Conservation (phyloP, 2,329 filamentous ascomycete genomes). For the Domatiomyces catenatus region DNA sequence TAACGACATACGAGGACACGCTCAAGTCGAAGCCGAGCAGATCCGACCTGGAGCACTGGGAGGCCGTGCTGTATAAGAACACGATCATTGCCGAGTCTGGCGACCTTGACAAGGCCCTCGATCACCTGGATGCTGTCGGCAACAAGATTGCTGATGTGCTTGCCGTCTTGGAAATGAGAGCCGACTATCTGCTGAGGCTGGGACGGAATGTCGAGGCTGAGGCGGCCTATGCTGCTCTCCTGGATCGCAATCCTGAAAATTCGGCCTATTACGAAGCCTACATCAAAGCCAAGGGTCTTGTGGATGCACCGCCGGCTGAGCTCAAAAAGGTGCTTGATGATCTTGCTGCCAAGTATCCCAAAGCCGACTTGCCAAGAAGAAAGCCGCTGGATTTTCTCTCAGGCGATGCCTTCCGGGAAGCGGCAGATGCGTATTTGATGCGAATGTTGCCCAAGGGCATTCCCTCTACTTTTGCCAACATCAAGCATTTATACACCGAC, state of each 20-base stretch:
- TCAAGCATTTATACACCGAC: constrained; percentile 82
- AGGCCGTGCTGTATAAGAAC: constrained; percentile 92
- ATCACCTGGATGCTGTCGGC: constrained; percentile 64
- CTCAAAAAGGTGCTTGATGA: constrained; percentile 64
- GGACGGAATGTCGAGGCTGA: constrained; percentile 64
- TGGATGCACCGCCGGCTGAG: constrained; percentile 44
- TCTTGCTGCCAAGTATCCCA: constrained; percentile 65
- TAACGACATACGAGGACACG: constrained; percentile 86
- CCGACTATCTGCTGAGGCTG: constrained; percentile 67
- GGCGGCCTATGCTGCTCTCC: constrained; percentile 61
- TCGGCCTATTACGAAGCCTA: constrained; percentile 72
- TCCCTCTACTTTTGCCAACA: constrained; percentile 88
- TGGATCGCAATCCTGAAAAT: constrained; percentile 80
- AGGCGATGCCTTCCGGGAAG: constrained; percentile 63
- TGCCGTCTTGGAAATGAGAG: constrained; percentile 70
- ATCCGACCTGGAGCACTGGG: constrained; percentile 78
- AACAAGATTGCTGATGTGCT: constrained; percentile 71
- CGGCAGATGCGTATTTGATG: constrained; percentile 64
- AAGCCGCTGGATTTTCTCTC: constrained; percentile 80
- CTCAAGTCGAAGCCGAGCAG: constrained; percentile 60
- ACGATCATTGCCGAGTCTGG: constrained; percentile 80
- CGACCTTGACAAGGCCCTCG: constrained; percentile 64
- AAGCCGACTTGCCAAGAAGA: constrained; percentile 69
- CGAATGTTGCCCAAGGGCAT: constrained; percentile 84
- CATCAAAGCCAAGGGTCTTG: constrained; percentile 51